These are phyloP conservation scores for Apiospora malaysiana DNA, from an alignment of 2,329 filamentous ascomycete genomes.

Conservation along the genomic window DNA sequence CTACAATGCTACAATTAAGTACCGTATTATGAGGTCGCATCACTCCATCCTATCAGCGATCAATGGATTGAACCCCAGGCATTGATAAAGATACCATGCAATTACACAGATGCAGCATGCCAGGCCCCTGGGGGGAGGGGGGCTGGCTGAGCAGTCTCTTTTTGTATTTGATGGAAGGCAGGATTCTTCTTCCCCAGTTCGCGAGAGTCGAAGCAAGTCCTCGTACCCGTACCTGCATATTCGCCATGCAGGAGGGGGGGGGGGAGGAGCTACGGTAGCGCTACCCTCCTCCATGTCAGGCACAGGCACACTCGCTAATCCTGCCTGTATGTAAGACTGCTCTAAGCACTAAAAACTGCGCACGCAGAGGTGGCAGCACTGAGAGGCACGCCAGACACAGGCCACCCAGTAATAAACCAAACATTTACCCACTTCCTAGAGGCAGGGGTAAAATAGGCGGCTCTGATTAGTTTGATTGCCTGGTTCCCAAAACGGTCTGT, in stretches of 20 bases:
- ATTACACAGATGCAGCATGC: neutral
- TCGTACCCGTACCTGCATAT: no score
- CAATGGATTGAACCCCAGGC: neutral
- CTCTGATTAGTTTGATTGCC: slow-evolving; percentile 16
- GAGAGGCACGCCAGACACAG: neutral
- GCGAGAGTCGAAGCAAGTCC: no score
- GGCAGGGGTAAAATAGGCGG: neutral
- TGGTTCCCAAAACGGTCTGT: slow-evolving; percentile 7
- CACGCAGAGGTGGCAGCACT: no score
- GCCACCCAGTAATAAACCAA: neutral
- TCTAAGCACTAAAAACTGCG: no score
- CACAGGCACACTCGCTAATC: no score
- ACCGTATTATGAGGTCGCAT: neutral
- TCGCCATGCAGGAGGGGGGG: no score
- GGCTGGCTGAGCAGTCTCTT: neutral
- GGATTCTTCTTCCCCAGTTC: no score
- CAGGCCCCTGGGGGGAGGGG: neutral
- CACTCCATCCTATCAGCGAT: neutral
- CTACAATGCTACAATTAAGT: neutral
- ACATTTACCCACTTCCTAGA: neutral
- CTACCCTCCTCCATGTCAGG: no score
- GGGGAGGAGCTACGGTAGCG: no score
- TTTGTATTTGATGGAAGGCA: neutral
- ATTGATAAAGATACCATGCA: neutral
- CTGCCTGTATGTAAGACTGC: no score